Percentiles rank a stretch among this genome's conserved stretches.
phyloP scores from a whole-genome alignment of 2,329 filamentous ascomycete species.

The Penicillium decumbens region DNA sequence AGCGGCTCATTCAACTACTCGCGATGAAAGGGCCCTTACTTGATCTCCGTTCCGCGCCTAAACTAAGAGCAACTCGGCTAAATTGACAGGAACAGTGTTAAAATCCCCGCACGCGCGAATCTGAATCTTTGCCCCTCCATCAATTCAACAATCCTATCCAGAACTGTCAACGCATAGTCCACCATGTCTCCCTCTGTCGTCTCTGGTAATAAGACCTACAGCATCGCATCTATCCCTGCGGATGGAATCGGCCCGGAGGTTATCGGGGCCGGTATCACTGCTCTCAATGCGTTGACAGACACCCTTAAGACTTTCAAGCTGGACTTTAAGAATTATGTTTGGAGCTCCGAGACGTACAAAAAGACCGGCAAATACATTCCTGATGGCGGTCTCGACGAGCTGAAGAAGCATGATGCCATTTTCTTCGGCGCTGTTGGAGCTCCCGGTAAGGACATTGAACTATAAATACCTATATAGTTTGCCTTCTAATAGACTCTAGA shows the following conservation, averaged over 20 bases:
- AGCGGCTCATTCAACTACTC: neutral
- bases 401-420: constrained; percentile 60
- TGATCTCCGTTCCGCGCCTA: constrained; percentile 4
- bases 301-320: constrained; percentile 55
- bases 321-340: constrained; percentile 60
- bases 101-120: constrained; percentile 11
- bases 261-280: constrained; percentile 58
- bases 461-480: neutral
- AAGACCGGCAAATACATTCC: constrained; percentile 62
- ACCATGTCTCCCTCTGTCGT: constrained; percentile 18
- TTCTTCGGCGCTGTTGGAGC: constrained; percentile 65
- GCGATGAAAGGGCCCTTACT: constrained; percentile 5
- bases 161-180: neutral
- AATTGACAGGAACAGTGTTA: neutral
- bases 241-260: constrained; percentile 69
- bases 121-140: constrained; percentile 4
- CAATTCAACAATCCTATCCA: neutral
- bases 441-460: constrained; percentile 39
- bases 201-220: constrained; percentile 31
- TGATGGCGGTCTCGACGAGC: constrained; percentile 53
- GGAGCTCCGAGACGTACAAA: constrained; percentile 64
- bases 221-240: constrained; percentile 62
- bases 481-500: constrained; percentile 30
- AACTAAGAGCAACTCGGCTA: neutral
- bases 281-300: constrained; percentile 46